Conservation (phyloP, 345 rosid genomes). For the Limnanthes douglasii region DNA sequence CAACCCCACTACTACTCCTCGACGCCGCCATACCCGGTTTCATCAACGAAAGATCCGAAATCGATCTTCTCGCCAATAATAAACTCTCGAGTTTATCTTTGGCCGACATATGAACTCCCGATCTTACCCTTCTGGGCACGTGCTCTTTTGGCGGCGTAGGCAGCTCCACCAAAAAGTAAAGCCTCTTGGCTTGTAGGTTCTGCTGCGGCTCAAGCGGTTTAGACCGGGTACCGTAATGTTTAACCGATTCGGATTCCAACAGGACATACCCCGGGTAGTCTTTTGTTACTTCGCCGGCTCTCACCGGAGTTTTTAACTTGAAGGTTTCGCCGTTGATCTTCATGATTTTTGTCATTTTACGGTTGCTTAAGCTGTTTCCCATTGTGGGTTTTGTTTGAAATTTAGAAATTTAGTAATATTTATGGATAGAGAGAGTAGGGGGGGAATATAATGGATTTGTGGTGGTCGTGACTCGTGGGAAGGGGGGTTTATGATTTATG, state of each 20-base stretch:
- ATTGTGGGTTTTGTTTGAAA: too few relatives aligned
- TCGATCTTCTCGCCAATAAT: constrained; percentile 66
- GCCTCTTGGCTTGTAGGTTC: constrained; percentile 47
- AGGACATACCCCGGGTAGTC: constrained; percentile 64
- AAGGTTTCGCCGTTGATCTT: constrained; percentile 75
- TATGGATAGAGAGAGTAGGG: too few relatives aligned
- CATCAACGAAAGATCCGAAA: constrained; percentile 64
- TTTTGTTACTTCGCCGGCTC: constrained; percentile 52
- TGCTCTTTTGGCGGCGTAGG: constrained; percentile 21
- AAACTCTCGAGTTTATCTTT: constrained; percentile 82
- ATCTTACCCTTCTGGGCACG: constrained; percentile 67
- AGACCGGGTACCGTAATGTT: constrained; percentile 68
- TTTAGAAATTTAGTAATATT: too few relatives aligned
- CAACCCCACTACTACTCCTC: constrained; percentile 6
- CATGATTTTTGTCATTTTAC: constrained; percentile 62
- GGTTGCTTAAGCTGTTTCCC: constrained; percentile 76
- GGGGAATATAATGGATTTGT: too few relatives aligned
- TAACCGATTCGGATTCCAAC: constrained; percentile 70
- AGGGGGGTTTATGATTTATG: too few relatives aligned
- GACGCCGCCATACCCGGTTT: too few relatives aligned
- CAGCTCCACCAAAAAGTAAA: constrained; percentile 71
- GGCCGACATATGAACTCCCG: constrained; percentile 67
- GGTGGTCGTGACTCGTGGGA: too few relatives aligned
- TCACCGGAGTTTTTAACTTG: constrained; percentile 67
- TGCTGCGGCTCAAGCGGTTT: constrained; percentile 49